Percentiles rank a stretch among this genome's conserved stretches.
Evolutionary conservation across 108 stramenopile genomes (phyloP).

Genomic region (Phaeodactylum tricornutum): DNA sequence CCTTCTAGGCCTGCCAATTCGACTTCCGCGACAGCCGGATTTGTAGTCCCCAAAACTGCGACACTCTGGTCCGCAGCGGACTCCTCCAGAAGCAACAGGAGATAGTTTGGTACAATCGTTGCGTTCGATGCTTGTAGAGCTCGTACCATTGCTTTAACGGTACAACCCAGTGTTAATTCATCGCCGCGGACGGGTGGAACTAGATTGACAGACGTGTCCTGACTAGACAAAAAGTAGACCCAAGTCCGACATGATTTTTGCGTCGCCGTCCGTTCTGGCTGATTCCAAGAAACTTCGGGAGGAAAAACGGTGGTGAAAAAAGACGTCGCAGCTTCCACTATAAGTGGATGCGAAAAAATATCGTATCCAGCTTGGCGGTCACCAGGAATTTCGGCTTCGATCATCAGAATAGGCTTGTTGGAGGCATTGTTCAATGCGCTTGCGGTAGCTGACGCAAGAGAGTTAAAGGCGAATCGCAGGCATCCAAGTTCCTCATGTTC

Average conservation of each 20-base stretch:
- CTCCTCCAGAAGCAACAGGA: constrained; percentile 9
- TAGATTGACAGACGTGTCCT: constrained; percentile 1
- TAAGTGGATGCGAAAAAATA: constrained; percentile 18
- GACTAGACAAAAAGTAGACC: constrained; percentile 3
- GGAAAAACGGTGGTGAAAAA: constrained; percentile 7
- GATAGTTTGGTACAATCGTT: constrained; percentile 8
- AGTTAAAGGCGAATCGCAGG: not conserved
- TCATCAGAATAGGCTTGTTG: constrained; percentile 6
- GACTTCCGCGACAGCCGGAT: constrained; percentile 5
- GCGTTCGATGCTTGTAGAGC: constrained; percentile 1
- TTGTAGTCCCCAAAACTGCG: constrained; percentile 10
- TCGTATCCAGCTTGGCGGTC: not conserved
- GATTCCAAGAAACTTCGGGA: no score
- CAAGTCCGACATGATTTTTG: not conserved
- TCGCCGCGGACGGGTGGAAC: not conserved
- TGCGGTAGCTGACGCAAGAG: constrained; percentile 1
- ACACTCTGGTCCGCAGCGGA: not conserved
- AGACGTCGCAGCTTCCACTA: constrained; percentile 20
- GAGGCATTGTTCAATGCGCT: not conserved
- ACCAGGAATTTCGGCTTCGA: constrained; percentile 4
- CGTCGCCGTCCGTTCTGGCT: not conserved
- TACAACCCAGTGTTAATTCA: not conserved
- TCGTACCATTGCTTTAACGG: constrained; percentile 3
- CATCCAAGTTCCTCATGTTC: not conserved
- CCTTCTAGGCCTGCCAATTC: constrained; percentile 15